Base-by-base conservation (phyloP, 306 rosid genomes). In the Trifolium repens region DNA sequence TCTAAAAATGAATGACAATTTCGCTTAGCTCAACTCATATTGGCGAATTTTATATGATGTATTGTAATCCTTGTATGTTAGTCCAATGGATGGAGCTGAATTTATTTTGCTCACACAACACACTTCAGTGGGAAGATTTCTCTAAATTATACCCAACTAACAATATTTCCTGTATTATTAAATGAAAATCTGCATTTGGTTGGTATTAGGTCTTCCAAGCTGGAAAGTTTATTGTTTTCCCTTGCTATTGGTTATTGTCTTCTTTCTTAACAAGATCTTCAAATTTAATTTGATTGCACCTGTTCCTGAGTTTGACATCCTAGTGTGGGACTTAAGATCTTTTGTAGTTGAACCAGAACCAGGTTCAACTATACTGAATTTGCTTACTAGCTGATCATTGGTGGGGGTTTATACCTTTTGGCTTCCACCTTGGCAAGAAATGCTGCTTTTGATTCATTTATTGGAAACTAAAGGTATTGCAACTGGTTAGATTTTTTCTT, bases 271-370 rank as follows among this genome's bases (percentile, higher is more conserved):
- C 61, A 60, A 11, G 53, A 52, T 69, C 50, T 72, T 67, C 46
- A 69, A 47, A 32, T 13, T 68, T 67, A 70, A 76, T 74, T 54
- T 65, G 47, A 34, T 34, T 73, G 32, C 61, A 42, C 64, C 19
- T 27, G 32, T 27, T 27, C 32, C 32, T 43, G 42, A 55, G n/a
- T 64, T 58, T 69, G 35, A 54, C 81, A 17, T 53, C 52, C 47
- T 78, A 55, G 77, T 79, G 27, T 34, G 47, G 58, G 49, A 32
- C 71, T 22, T 76, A 60, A 62, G 74, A 32, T 88, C 24, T 78
- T 82, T 49, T 82, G 69, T 80, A 93, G 98, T 93, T 44, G n/a
- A n/a, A n/a, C n/a, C n/a, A n/a, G 91, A 91, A 77, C 98, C 83
- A 84, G 98, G 59, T 73, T 69, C 98, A 44, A 11, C 49, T 34